Evolutionary conservation across 225 moss, liverwort and hornwort genomes (phyloP).

Genomic region (Pseudoscleropodium purum): DNA sequence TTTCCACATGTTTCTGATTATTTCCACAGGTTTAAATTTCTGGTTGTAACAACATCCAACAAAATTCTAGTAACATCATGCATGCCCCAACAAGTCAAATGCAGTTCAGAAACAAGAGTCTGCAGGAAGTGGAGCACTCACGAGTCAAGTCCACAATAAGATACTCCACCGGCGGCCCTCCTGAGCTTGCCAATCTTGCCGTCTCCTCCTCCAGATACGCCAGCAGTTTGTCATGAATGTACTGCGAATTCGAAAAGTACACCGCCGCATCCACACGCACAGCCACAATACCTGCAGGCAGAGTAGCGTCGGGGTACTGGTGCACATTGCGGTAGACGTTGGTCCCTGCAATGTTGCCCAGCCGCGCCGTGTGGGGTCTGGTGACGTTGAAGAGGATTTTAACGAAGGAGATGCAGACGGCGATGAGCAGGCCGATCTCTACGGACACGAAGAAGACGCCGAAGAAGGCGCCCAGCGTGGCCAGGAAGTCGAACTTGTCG

Average conservation of each 20-base stretch:
- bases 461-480: slow-evolving; percentile 68
- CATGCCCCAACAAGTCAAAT: neutral
- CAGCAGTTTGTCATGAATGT: slow-evolving; percentile 54
- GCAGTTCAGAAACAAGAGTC: neutral
- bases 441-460: slow-evolving; percentile 83
- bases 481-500: slow-evolving; percentile 86
- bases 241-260: slow-evolving; percentile 83
- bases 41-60: no score
- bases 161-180: slow-evolving; percentile 23
- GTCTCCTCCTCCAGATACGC: slow-evolving; percentile 30
- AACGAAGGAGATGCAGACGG: slow-evolving; percentile 65
- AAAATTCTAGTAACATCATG: no score
- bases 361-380: slow-evolving; percentile 61
- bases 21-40: no score
- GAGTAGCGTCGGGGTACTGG: slow-evolving; percentile 53
- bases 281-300: slow-evolving; percentile 35
- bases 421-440: slow-evolving; percentile 83
- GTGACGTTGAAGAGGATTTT: slow-evolving; percentile 77
- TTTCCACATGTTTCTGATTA: no score
- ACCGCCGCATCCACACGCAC: slow-evolving; percentile 68
- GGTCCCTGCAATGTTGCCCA: slow-evolving; percentile 66
- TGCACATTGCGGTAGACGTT: slow-evolving; percentile 47
- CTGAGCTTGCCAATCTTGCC: neutral
- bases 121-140: neutral
- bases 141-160: slow-evolving; percentile 50